These are phyloP conservation scores for Plasmodium fragile DNA, from an alignment of 169 alveolate genomes.

Conservation along the genomic window DNA sequence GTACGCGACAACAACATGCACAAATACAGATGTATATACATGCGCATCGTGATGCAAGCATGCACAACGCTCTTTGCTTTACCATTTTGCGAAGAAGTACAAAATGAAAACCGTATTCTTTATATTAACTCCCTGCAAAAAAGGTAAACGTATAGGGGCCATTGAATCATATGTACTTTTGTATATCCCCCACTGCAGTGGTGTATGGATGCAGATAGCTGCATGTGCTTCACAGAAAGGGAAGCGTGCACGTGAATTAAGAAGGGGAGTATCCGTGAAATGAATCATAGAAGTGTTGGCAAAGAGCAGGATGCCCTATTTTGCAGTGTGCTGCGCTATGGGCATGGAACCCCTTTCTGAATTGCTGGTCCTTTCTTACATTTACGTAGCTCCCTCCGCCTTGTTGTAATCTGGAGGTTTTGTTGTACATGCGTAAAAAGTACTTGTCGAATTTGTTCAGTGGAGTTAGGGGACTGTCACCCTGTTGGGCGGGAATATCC, in stretches of 20 bases:
- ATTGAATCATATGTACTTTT: neutral
- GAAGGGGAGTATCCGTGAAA: neutral
- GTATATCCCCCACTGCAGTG: neutral
- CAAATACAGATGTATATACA: neutral
- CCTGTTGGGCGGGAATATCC: neutral
- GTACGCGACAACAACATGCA: neutral
- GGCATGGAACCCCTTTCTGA: neutral
- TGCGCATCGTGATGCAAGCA: neutral
- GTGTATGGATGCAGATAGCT: neutral
- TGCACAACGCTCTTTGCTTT: neutral
- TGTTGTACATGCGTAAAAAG: constrained; percentile 34
- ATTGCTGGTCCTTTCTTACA: constrained; percentile 18
- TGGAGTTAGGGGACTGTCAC: constrained; percentile 41
- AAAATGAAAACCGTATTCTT: constrained; percentile 30
- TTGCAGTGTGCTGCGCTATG: neutral
- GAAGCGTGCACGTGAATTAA: neutral
- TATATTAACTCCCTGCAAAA: constrained; percentile 20
- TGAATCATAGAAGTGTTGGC: neutral
- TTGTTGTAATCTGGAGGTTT: constrained; percentile 28
- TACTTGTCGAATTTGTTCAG: constrained; percentile 54
- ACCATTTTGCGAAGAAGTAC: constrained; percentile 73
- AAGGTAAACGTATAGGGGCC: neutral
- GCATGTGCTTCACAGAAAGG: neutral
- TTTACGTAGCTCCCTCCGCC: constrained; percentile 16
- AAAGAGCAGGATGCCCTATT: neutral